These are phyloP conservation scores for Ceratocystis papillata DNA, from an alignment of 2,329 filamentous ascomycete species.

Conservation along the genomic window DNA sequence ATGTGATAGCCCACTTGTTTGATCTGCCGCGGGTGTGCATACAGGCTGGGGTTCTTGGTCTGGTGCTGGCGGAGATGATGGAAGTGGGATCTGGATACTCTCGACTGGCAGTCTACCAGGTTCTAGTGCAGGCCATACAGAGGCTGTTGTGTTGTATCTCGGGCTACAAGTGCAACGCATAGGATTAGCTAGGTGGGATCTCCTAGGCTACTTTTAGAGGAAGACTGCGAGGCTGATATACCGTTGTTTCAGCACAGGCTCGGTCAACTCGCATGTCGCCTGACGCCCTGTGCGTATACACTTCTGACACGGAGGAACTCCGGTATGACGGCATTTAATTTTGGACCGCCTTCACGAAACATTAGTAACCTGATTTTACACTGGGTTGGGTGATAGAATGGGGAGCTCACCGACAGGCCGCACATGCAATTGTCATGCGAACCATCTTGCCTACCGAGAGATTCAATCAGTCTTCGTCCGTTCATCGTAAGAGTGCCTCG, in stretches of 20 bases:
- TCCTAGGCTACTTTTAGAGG: background rate
- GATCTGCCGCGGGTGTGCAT: background rate
- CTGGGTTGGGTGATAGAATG: background rate
- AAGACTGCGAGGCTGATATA: background rate
- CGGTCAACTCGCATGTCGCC: slow-evolving; percentile 16
- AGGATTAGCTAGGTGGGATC: background rate
- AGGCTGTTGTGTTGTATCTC: background rate
- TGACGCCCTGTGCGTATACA: slow-evolving; percentile 17
- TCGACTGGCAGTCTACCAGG: background rate
- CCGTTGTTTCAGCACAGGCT: slow-evolving; percentile 16
- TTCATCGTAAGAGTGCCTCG: background rate
- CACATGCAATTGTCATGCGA: slow-evolving; percentile 21
- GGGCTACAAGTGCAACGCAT: background rate
- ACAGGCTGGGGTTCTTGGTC: background rate
- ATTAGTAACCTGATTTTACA: background rate
- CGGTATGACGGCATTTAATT: slow-evolving; percentile 22
- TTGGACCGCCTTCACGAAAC: slow-evolving; percentile 17
- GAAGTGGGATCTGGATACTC: background rate
- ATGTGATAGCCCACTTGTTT: background rate
- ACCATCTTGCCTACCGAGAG: slow-evolving; percentile 15
- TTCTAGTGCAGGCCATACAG: background rate
- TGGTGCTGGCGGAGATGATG: background rate
- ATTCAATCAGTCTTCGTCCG: background rate
- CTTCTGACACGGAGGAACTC: slow-evolving; percentile 17
- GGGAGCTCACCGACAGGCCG: slow-evolving; percentile 18